Evolutionary conservation across 352 stramenopile species (phyloP).

Genomic region (Pythium aquatile): DNA sequence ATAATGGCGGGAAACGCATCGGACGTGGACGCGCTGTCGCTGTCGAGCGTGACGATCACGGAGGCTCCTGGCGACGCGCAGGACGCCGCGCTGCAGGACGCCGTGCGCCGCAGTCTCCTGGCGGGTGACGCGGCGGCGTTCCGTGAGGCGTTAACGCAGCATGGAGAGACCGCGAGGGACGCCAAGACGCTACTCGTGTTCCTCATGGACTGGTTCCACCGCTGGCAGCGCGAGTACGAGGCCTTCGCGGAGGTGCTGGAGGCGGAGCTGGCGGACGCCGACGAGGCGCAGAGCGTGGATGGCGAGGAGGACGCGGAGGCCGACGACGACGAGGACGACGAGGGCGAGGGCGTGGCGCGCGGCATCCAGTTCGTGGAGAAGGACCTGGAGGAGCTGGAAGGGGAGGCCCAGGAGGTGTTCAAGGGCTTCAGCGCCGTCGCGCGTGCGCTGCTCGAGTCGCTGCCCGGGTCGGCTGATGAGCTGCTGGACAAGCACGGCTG

Average conservation of each 20-base stretch:
- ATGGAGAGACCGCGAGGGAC: slow-evolving; percentile 23
- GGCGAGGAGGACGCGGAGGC: slow-evolving; percentile 25
- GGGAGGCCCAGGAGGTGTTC: slow-evolving; percentile 64
- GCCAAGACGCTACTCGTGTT: slow-evolving; percentile 50
- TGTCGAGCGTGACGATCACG: slow-evolving; percentile 46
- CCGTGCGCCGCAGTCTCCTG: slow-evolving; percentile 60
- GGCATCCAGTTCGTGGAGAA: slow-evolving; percentile 43
- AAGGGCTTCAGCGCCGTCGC: slow-evolving; percentile 60
- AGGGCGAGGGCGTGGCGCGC: slow-evolving; percentile 10
- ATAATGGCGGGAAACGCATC: slow-evolving; percentile 15
- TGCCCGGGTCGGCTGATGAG: slow-evolving; percentile 41
- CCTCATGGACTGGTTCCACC: slow-evolving; percentile 86
- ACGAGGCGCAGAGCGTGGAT: slow-evolving; percentile 18
- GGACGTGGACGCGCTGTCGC: slow-evolving; percentile 33
- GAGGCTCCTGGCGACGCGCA: slow-evolving; percentile 31
- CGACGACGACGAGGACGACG: slow-evolving; percentile 14
- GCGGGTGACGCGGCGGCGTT: slow-evolving; percentile 48
- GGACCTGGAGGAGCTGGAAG: slow-evolving; percentile 71
- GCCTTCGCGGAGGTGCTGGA: slow-evolving; percentile 72
- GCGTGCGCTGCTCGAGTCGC: slow-evolving; percentile 44
- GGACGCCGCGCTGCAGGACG: slow-evolving; percentile 41
- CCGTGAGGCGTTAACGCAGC: slow-evolving; percentile 30
- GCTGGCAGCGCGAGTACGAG: slow-evolving; percentile 87
- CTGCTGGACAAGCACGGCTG: slow-evolving; percentile 75
- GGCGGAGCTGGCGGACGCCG: slow-evolving; percentile 44